These are phyloP conservation scores for Scenedesmus sp. DNA, from an alignment of 163 green algal species.

Conservation along the genomic window DNA sequence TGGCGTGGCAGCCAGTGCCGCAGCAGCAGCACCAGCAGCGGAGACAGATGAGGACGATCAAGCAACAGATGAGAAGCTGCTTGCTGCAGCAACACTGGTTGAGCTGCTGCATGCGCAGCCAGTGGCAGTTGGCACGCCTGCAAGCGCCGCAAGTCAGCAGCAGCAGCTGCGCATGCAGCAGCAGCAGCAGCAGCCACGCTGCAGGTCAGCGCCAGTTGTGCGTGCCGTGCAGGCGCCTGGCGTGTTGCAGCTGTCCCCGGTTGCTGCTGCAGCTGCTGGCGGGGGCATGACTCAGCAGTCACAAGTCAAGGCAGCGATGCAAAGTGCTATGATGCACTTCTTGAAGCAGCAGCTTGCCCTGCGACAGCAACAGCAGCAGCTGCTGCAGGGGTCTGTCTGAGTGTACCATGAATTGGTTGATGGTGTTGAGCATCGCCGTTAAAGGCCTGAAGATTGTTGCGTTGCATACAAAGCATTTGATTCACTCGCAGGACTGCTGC, in stretches of 20 bases:
- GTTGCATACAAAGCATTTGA: not conserved
- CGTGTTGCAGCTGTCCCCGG: not conserved
- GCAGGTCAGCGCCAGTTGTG: not conserved
- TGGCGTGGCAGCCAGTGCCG: not conserved
- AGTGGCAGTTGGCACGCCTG: not conserved
- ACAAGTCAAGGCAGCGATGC: not conserved
- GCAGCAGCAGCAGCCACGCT: slow-evolving; percentile 3
- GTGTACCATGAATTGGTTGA: not conserved
- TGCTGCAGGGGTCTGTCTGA: not conserved
- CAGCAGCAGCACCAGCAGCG: not conserved
- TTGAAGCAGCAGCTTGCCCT: not conserved
- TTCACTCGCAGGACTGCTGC: not conserved
- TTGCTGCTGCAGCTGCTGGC: not conserved
- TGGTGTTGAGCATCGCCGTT: not conserved
- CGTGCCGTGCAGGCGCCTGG: not conserved
- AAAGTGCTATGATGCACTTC: not conserved
- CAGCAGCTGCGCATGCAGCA: not conserved
- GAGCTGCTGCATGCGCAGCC: not conserved
- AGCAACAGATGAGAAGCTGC: not conserved
- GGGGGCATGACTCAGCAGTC: not conserved
- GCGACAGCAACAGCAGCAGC: not conserved
- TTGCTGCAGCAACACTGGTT: not conserved
- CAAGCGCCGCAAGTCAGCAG: not conserved
- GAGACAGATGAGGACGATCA: not conserved
- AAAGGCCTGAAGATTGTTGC: not conserved